Evolutionary conservation across 495 filamentous ascomycete genomes (phyloP).

Genomic region (Annulohypoxylon bovei): DNA sequence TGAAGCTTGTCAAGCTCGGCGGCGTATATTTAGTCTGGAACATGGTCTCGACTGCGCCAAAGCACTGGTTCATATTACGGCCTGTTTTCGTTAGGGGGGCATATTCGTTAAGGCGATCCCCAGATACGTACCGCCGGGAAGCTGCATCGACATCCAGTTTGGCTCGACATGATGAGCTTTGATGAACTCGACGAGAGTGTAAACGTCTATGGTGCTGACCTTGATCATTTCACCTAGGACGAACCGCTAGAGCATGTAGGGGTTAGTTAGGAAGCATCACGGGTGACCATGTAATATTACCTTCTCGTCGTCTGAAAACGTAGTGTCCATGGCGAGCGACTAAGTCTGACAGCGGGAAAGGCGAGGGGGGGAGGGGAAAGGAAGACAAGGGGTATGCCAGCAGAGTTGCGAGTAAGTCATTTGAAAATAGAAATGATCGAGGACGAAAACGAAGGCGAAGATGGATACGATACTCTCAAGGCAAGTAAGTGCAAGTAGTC

Average conservation of each 20-base stretch:
- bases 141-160: constrained; percentile 58
- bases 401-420: constrained; percentile 53
- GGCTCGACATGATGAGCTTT: constrained; percentile 54
- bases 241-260: constrained; percentile 56
- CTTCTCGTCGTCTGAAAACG: constrained; percentile 61
- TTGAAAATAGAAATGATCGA: constrained; percentile 47
- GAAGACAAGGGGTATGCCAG: constrained; percentile 47
- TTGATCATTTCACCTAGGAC: constrained; percentile 66
- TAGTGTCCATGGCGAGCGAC: constrained; percentile 55
- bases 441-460: constrained; percentile 26
- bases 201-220: constrained; percentile 58
- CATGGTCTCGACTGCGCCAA: constrained; percentile 56
- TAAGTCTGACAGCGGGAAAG: constrained; percentile 43
- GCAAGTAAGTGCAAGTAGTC: constrained; percentile 23
- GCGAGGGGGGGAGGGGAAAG: constrained; percentile 43
- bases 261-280: constrained; percentile 38
- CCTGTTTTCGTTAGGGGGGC: constrained; percentile 50
- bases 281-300: constrained; percentile 42
- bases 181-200: constrained; percentile 56
- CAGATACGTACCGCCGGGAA: constrained; percentile 56
- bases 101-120: constrained; percentile 27
- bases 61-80: constrained; percentile 60
- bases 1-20: constrained; percentile 51
- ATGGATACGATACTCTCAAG: neutral
- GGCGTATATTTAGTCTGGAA: constrained; percentile 50